phyloP scores from a whole-genome alignment of 2,329 filamentous ascomycete species.

The Aspergillus jensenii region DNA sequence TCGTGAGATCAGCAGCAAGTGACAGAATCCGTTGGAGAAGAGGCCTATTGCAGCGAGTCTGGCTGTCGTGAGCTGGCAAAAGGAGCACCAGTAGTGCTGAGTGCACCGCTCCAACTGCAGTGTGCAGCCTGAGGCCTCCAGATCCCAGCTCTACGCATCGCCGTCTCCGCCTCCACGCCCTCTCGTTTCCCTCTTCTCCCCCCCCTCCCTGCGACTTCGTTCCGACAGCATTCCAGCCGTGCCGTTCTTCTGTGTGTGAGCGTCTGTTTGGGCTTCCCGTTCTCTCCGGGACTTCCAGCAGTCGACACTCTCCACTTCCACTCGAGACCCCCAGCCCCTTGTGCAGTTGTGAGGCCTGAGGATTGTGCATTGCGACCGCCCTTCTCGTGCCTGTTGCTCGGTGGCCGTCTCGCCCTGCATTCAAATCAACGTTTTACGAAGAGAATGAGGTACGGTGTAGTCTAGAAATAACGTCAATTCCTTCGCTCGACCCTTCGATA shows the following conservation, averaged over 20 bases:
- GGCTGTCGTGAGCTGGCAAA: slow-evolving; percentile 4
- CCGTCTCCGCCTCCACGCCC: slow-evolving; percentile 14
- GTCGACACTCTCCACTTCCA: slow-evolving; percentile 9
- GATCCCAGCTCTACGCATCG: slow-evolving; percentile 8
- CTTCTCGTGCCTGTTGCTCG: slow-evolving; percentile 14
- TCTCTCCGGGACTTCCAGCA: slow-evolving; percentile 19
- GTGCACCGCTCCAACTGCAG: not conserved
- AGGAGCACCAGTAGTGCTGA: not conserved
- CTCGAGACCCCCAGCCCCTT: slow-evolving; percentile 9
- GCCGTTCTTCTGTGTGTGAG: slow-evolving; percentile 11
- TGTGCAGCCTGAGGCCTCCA: slow-evolving; percentile 20
- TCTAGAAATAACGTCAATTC: slow-evolving; percentile 23
- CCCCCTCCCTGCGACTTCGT: slow-evolving; percentile 8
- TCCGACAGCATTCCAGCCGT: slow-evolving; percentile 5
- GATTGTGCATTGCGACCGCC: slow-evolving; percentile 23
- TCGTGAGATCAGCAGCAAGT: slow-evolving; percentile 7
- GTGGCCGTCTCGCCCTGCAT: slow-evolving; percentile 10
- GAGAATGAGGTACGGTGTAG: slow-evolving; percentile 27
- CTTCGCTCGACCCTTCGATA: slow-evolving; percentile 11
- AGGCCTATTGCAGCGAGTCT: slow-evolving; percentile 7
- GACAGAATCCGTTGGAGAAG: not conserved
- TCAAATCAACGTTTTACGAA: slow-evolving; percentile 12
- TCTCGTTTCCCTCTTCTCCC: slow-evolving; percentile 12
- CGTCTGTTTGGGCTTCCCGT: slow-evolving; percentile 19
- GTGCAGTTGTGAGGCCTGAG: slow-evolving; percentile 14